A percentile compares a stretch with the other conserved stretches of the same genome.
Evolutionary conservation across 2,329 filamentous ascomycete species (phyloP).

Genomic region (Fusarium lyarnte): DNA sequence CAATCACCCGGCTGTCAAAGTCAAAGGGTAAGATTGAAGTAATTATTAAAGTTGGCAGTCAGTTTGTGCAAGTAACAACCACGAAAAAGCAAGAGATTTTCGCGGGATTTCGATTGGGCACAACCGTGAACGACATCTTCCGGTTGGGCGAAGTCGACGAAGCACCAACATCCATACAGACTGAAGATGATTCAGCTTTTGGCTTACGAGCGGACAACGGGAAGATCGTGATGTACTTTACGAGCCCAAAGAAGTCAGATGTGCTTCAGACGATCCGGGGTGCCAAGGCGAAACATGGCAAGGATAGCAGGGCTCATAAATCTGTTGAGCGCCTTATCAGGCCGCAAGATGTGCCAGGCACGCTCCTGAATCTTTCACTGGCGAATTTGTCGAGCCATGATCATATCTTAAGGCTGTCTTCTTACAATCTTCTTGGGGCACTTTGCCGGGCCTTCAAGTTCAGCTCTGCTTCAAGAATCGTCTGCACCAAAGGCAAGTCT

Average conservation of each 20-base stretch:
- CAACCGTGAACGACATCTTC: constrained; percentile 76
- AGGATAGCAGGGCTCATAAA: constrained; percentile 69
- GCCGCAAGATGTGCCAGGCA: constrained; percentile 76
- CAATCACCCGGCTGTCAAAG: constrained; percentile 72
- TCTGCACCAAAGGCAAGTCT: constrained; percentile 67
- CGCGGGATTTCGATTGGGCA: constrained; percentile 68
- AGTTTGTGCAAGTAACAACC: constrained; percentile 76
- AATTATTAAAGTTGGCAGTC: constrained; percentile 72
- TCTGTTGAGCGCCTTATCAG: constrained; percentile 72
- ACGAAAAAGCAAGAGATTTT: constrained; percentile 75
- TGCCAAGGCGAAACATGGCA: constrained; percentile 72
- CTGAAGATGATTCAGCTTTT: constrained; percentile 74
- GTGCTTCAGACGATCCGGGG: constrained; percentile 70
- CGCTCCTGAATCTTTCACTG: constrained; percentile 72
- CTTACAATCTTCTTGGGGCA: constrained; percentile 74
- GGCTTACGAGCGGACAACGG: constrained; percentile 74
- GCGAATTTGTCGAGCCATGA: constrained; percentile 73
- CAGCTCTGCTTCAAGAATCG: constrained; percentile 66
- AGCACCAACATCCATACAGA: constrained; percentile 69
- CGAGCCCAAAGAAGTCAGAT: constrained; percentile 70
- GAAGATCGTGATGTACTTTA: constrained; percentile 78
- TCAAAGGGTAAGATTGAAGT: constrained; percentile 77
- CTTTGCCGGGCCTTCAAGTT: constrained; percentile 76
- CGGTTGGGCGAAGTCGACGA: constrained; percentile 74
- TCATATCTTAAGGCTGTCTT: constrained; percentile 67